Evolutionary conservation across 257 asterid genomes (phyloP).

Genomic region (Penstemon newberryi): DNA sequence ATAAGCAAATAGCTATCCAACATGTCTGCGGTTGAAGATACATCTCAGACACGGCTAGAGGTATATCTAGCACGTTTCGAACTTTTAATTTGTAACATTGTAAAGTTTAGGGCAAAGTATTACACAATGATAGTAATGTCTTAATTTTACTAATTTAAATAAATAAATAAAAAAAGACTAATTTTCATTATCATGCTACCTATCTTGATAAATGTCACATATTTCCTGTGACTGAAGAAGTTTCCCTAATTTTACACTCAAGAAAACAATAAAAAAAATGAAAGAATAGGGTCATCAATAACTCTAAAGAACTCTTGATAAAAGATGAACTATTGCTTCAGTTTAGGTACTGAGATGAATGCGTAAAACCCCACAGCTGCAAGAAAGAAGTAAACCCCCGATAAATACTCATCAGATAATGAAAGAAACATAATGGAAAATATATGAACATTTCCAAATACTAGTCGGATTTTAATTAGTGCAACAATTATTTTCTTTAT

Average conservation of each 20-base stretch:
- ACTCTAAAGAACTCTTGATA: slow-evolving; percentile 1
- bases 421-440: neutral
- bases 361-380: slow-evolving; percentile 97
- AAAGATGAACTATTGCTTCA: slow-evolving; percentile 30
- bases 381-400: slow-evolving; percentile 9
- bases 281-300: slow-evolving; percentile 31
- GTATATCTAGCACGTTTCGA: no score
- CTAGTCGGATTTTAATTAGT: neutral
- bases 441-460: neutral
- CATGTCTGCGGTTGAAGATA: no score
- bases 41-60: no score
- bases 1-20: no score
- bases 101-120: no score
- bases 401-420: neutral
- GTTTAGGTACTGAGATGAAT: slow-evolving; percentile 60
- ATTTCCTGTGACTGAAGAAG: no score
- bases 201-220: no score
- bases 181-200: no score
- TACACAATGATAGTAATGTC: no score
- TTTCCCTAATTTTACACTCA: slow-evolving; percentile 4
- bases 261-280: slow-evolving; percentile 26
- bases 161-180: no score
- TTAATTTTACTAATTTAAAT: no score
- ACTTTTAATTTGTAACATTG: no score
- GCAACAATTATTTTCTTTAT: neutral